Conservation (phyloP, 495 filamentous ascomycete genomes). For the Penicillium crystallinum region DNA sequence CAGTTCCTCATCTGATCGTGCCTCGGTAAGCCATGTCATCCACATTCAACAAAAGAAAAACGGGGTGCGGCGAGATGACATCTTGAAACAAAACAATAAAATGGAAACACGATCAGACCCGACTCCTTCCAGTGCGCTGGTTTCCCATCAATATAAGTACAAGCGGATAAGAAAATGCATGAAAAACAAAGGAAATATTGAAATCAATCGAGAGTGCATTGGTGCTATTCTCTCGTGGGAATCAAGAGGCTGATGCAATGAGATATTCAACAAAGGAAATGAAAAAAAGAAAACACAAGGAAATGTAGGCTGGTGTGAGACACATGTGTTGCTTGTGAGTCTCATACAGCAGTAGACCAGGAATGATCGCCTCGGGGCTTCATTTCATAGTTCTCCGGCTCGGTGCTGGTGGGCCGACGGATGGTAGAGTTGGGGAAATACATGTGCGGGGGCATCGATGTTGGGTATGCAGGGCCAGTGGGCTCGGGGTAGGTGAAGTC, state of each 20-base stretch:
- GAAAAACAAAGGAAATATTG: slow-evolving; percentile 14
- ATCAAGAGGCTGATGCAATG: slow-evolving; percentile 18
- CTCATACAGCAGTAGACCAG: slow-evolving; percentile 42
- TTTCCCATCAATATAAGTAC: slow-evolving; percentile 25
- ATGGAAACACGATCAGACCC: slow-evolving; percentile 23
- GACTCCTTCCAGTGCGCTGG: slow-evolving; percentile 33
- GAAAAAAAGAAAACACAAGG: slow-evolving; percentile 11
- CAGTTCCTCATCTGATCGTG: slow-evolving; percentile 28
- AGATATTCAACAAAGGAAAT: slow-evolving; percentile 21
- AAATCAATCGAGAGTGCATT: slow-evolving; percentile 12
- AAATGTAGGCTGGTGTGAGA: slow-evolving; percentile 8
- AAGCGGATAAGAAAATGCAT: slow-evolving; percentile 23
- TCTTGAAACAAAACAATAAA: slow-evolving; percentile 11
- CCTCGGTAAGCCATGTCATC: slow-evolving; percentile 29
- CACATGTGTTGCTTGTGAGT: not conserved
- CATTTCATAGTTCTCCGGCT: slow-evolving; percentile 63
- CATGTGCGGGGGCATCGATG: slow-evolving; percentile 60
- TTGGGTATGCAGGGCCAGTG: slow-evolving; percentile 47
- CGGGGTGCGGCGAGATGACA: slow-evolving; percentile 11
- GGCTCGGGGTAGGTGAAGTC: slow-evolving; percentile 69
- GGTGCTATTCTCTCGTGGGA: slow-evolving; percentile 17
- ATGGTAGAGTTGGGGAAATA: slow-evolving; percentile 58
- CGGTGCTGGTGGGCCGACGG: slow-evolving; percentile 63
- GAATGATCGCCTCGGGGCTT: slow-evolving; percentile 44
- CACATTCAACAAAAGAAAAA: slow-evolving; percentile 20